Evolutionary conservation across 352 stramenopile genomes (phyloP).

Genomic region (Peronospora destructor): DNA sequence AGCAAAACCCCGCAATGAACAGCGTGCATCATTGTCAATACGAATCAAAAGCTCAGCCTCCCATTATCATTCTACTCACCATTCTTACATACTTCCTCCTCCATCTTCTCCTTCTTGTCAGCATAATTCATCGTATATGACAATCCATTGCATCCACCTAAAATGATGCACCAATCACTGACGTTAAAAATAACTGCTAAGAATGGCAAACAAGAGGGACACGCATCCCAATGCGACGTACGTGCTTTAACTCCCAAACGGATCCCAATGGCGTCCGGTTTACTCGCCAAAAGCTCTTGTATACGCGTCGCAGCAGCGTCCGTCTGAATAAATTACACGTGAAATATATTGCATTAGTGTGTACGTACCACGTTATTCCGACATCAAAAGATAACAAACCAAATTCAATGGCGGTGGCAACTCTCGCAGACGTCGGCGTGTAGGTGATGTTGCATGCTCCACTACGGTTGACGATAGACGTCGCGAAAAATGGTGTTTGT

Average conservation of each 20-base stretch:
- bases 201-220: not conserved
- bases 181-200: constrained; percentile 1
- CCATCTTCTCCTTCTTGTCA: constrained; percentile 89
- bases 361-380: constrained; percentile 3
- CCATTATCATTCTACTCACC: constrained; percentile 25
- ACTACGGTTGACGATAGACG: constrained; percentile 36
- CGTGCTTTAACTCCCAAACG: constrained; percentile 92
- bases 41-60: not conserved
- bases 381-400: constrained; percentile 23
- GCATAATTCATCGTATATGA: constrained; percentile 99
- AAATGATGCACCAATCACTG: constrained; percentile 1
- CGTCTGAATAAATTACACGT: constrained; percentile 40
- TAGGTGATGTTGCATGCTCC: constrained; percentile 31
- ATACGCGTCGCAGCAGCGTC: constrained; percentile 85
- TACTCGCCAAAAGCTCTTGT: constrained; percentile 73
- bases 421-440: constrained; percentile 54
- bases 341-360: not conserved
- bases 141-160: constrained; percentile 96
- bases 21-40: constrained; percentile 9
- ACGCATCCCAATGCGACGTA: constrained; percentile 24
- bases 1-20: constrained; percentile 3
- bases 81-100: constrained; percentile 91
- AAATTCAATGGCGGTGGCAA: constrained; percentile 70
- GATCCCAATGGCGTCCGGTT: constrained; percentile 91
- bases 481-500: not conserved